These are phyloP conservation scores for Pistacia vera DNA, from an alignment of 345 rosid species.

Conservation along the genomic window DNA sequence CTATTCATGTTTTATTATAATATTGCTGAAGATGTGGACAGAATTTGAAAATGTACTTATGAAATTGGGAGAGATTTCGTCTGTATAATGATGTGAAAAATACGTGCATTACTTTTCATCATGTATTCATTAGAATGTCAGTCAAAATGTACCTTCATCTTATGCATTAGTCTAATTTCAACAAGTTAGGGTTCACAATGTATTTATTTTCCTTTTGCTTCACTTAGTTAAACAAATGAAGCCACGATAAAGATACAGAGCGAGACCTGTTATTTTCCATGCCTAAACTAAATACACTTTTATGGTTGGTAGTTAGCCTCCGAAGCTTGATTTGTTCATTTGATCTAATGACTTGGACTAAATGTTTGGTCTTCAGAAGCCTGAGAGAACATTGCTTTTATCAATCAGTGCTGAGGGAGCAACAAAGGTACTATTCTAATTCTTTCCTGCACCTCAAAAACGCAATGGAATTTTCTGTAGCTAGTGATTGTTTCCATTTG, in stretches of 20 bases:
- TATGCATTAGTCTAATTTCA: neutral
- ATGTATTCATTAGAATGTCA: neutral
- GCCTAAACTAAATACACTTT: neutral
- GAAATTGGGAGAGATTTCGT: neutral
- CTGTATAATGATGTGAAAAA: too few relatives aligned
- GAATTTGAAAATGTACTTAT: neutral
- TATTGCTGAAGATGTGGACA: neutral
- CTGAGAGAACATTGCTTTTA: slow-evolving; percentile 75
- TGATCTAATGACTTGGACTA: slow-evolving; percentile 9
- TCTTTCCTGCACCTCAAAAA: slow-evolving; percentile 2
- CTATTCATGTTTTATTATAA: neutral
- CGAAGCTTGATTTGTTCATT: slow-evolving; percentile 15
- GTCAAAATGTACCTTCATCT: slow-evolving; percentile 3
- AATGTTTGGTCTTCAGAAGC: slow-evolving; percentile 59
- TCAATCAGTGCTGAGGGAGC: slow-evolving; percentile 81
- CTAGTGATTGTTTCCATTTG: slow-evolving; percentile 20
- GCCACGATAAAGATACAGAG: neutral
- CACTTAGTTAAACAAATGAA: neutral
- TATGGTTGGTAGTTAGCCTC: slow-evolving; percentile 11
- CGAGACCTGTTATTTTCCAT: neutral
- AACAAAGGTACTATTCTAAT: slow-evolving; percentile 61
- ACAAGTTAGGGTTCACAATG: neutral
- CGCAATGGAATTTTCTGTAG: slow-evolving; percentile 10
- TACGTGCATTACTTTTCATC: neutral
- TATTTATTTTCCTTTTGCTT: neutral